phyloP scores from a whole-genome alignment of 208 protist genomes.

The Acanthamoeba royreba region DNA sequence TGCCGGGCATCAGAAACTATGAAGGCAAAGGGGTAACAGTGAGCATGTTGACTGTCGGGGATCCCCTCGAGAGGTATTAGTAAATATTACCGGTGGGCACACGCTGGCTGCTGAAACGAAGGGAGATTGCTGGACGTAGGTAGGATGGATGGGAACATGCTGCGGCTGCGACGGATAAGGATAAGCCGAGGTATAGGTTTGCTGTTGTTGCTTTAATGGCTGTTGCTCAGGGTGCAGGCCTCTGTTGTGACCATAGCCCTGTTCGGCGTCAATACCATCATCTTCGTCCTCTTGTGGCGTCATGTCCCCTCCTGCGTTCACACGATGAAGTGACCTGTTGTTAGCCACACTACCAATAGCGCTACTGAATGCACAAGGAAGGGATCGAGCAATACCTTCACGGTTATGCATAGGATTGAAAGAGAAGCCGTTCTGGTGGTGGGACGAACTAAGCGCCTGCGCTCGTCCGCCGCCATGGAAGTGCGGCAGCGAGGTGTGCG shows the following conservation, averaged over 20 bases:
- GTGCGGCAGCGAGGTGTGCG: not conserved
- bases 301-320: not conserved
- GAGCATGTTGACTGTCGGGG: too few relatives aligned
- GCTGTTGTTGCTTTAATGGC: too few relatives aligned
- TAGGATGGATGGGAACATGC: not conserved
- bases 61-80: too few relatives aligned
- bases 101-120: not conserved
- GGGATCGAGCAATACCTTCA: too few relatives aligned
- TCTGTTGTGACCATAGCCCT: not conserved
- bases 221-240: too few relatives aligned
- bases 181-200: not conserved
- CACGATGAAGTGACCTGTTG: too few relatives aligned
- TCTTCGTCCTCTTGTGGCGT: not conserved
- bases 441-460: not conserved
- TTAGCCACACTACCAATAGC: too few relatives aligned
- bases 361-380: too few relatives aligned
- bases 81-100: conserved; percentile 1
- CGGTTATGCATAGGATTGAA: too few relatives aligned
- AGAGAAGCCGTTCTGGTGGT: not conserved
- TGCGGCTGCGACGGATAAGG: not conserved
- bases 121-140: not conserved
- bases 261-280: not conserved
- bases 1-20: conserved; percentile 1
- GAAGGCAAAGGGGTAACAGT: too few relatives aligned
- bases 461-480: not conserved